Percentiles rank a stretch among this genome's conserved stretches.
These are phyloP conservation scores for Globisporangium polare DNA, from an alignment of 352 stramenopile genomes.

Conservation along the genomic window DNA sequence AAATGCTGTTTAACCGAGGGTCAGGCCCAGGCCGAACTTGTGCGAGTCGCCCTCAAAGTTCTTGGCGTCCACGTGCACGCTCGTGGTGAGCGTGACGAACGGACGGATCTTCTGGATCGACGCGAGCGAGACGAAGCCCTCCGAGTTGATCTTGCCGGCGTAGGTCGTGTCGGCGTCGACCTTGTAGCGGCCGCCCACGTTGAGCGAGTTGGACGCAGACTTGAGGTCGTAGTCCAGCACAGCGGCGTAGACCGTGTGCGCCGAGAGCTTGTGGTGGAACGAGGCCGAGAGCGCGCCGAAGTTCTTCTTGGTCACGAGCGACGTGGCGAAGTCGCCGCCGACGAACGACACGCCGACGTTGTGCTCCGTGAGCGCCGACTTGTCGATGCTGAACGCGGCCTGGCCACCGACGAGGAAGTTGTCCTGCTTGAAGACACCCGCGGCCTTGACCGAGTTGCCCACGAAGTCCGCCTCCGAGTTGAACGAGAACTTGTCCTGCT, in stretches of 20 bases:
- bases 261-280: conserved; percentile 81
- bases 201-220: conserved; percentile 75
- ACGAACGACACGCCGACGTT: conserved; percentile 73
- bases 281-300: conserved; percentile 69
- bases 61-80: conserved; percentile 81
- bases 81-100: conserved; percentile 69
- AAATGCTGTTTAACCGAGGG: conserved; percentile 61
- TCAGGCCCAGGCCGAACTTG: conserved; percentile 82
- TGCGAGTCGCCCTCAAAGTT: conserved; percentile 83
- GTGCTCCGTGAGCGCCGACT: conserved; percentile 75
- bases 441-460: conserved; percentile 59
- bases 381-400: conserved; percentile 77
- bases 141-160: conserved; percentile 79
- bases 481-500: conserved; percentile 65
- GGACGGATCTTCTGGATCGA: conserved; percentile 78
- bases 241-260: conserved; percentile 72
- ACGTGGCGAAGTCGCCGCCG: conserved; percentile 62
- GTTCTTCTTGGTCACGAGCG: conserved; percentile 81
- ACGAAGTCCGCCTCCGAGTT: conserved; percentile 78
- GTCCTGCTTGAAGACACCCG: conserved; percentile 50
- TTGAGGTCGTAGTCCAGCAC: conserved; percentile 84
- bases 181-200: conserved; percentile 74
- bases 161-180: conserved; percentile 74
- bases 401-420: conserved; percentile 67
- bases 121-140: conserved; percentile 71